Conservation (phyloP, 2,329 filamentous ascomycete genomes). For the Scortechinia acanthostroma region DNA sequence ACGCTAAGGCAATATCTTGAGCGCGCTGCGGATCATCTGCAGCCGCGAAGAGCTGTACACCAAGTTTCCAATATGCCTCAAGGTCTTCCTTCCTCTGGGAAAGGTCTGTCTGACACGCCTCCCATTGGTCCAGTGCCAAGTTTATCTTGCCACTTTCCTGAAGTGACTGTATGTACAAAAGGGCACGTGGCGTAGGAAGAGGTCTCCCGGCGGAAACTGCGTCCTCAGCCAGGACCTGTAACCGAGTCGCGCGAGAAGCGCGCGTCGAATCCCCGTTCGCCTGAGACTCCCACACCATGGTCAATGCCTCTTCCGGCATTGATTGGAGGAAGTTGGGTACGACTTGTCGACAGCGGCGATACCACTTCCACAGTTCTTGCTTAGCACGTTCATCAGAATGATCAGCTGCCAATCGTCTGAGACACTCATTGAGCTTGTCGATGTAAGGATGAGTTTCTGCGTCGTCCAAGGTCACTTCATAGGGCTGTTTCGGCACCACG, state of each 20-base stretch:
- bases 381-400: conserved; percentile 14
- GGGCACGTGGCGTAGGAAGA: conserved; percentile 23
- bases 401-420: conserved; percentile 19
- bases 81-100: conserved; percentile 19
- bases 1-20: conserved; percentile 36
- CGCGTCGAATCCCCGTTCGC: conserved; percentile 15
- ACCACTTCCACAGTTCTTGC: conserved; percentile 33
- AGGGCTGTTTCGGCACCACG: conserved; percentile 7
- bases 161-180: conserved; percentile 31
- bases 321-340: conserved; percentile 25
- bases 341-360: conserved; percentile 32
- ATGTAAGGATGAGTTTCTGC: conserved; percentile 24
- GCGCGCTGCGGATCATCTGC: conserved; percentile 35
- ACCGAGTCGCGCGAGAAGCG: background rate
- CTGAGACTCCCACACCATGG: conserved; percentile 32
- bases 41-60: conserved; percentile 38
- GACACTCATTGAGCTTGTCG: conserved; percentile 25
- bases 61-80: conserved; percentile 33
- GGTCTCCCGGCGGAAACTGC: conserved; percentile 22
- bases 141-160: conserved; percentile 23
- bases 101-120: conserved; percentile 21
- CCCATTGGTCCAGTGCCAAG: conserved; percentile 31
- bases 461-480: conserved; percentile 16
- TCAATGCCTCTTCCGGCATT: conserved; percentile 25
- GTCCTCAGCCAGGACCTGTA: conserved; percentile 20